Evolutionary conservation across 345 rosid species (phyloP).

Genomic region (Cochlearia excelsa): DNA sequence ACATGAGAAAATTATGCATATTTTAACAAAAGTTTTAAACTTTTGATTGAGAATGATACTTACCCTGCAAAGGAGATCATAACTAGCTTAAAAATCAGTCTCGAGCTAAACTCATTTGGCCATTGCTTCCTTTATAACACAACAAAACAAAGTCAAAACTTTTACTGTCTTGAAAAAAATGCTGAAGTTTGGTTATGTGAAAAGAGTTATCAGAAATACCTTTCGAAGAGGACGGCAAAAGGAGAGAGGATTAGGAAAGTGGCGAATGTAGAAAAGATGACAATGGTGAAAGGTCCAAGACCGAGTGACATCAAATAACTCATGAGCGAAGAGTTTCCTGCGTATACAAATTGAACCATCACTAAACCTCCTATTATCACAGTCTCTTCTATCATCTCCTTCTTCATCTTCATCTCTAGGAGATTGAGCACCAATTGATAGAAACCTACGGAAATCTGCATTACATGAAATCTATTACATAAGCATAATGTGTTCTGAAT

Average conservation of each 20-base stretch:
- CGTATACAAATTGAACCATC: slow-evolving; percentile 62
- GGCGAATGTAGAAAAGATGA: slow-evolving; percentile 59
- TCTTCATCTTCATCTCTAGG: slow-evolving; percentile 31
- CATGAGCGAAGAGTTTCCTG: slow-evolving; percentile 58
- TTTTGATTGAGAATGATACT: slow-evolving; percentile 10
- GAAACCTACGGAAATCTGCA: slow-evolving; percentile 22
- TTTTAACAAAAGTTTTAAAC: background rate
- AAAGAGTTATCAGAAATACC: slow-evolving; percentile 35
- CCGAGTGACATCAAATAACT: slow-evolving; percentile 83
- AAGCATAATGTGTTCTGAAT: slow-evolving; percentile 1
- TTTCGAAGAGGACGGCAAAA: slow-evolving; percentile 66
- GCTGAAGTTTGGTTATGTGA: background rate
- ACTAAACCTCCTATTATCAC: slow-evolving; percentile 58
- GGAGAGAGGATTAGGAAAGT: slow-evolving; percentile 74
- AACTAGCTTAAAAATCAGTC: slow-evolving; percentile 59
- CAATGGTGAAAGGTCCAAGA: slow-evolving; percentile 58
- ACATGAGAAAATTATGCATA: background rate
- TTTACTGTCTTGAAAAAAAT: background rate
- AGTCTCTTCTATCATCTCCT: slow-evolving; percentile 52
- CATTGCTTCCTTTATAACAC: slow-evolving; percentile 56
- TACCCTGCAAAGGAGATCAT: slow-evolving; percentile 83
- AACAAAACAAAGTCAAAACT: slow-evolving; percentile 9
- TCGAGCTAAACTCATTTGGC: slow-evolving; percentile 55
- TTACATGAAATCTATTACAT: background rate
- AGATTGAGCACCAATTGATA: slow-evolving; percentile 19